Evolutionary conservation across 2,329 filamentous ascomycete genomes (phyloP), one percentile per base, ranked within the genome.

Genomic region (Sclerotinia borealis): DNA sequence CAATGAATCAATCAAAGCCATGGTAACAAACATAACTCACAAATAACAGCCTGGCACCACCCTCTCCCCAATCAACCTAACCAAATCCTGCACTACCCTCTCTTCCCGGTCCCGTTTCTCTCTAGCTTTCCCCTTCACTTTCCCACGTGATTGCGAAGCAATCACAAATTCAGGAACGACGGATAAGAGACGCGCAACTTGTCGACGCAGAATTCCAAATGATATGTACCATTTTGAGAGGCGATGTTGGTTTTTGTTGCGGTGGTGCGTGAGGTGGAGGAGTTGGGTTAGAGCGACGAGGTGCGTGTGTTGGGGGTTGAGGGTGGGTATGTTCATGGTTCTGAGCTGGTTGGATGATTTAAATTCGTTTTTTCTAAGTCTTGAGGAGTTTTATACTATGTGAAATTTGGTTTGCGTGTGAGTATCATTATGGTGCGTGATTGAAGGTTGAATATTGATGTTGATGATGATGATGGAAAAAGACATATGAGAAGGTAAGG

Each of bases 221-320:
- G 79, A 80, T 70, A 86, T 84, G 85, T 90, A 98, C 93, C 93
- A 99, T 73, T 86, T 85, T 36, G 87, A 84, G 66, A 83, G 81
- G 62, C 87, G 87, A 76, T 98, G 93, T 78, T 98, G 93, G 78
- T 97, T 98, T 73, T 87, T 88, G 79, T 97, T 95, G 71, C 92
- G 91, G 74, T 91, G 87, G 76, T 88, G 85, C 71, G 96, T 84
- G 68, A 90, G 83, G 71, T 88, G 81, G 50, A 97, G 84, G 52
- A 93, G 77, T 56, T 83, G 74, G 34, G 78, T 69, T 34, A 81
- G 72, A 2, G 79, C 74, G 3, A 70, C 34, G 29, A 61, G 65
- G 22, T 22, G 22, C 50, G 61, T 56, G 43, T 55, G 54, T 34
- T 29, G 55, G 19, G 34, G 54, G 13, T 63, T 63, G 39, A 39